These are phyloP conservation scores for Epichloe typhina DNA, from an alignment of 2,329 filamentous ascomycete genomes.

Conservation along the genomic window DNA sequence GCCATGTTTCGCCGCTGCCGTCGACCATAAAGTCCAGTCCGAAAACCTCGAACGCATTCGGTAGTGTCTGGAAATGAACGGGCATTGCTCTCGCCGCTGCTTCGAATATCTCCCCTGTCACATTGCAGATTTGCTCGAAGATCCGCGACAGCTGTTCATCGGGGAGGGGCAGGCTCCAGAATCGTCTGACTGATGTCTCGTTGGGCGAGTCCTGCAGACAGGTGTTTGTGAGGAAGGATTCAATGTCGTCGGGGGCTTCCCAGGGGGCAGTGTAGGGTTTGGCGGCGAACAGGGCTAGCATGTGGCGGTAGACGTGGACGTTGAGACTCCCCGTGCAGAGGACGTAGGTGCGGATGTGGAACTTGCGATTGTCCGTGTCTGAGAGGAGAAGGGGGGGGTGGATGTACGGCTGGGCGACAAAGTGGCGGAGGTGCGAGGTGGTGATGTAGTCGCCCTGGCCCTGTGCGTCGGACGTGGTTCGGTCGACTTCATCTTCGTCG, in stretches of 20 bases:
- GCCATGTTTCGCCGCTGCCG: constrained; percentile 46
- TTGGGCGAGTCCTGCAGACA: constrained; percentile 59
- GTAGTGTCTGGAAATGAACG: constrained; percentile 81
- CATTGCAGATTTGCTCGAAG: constrained; percentile 58
- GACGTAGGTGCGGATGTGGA: constrained; percentile 89
- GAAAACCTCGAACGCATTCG: constrained; percentile 84
- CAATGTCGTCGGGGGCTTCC: constrained; percentile 38
- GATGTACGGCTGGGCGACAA: constrained; percentile 91
- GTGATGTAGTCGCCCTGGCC: constrained; percentile 46
- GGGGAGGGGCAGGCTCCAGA: constrained; percentile 50
- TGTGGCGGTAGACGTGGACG: constrained; percentile 76
- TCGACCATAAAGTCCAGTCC: constrained; percentile 86
- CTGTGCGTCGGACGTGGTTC: constrained; percentile 10
- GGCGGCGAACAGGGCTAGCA: constrained; percentile 87
- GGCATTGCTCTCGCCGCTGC: constrained; percentile 74
- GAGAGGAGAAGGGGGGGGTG: constrained; percentile 63
- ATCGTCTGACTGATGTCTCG: constrained; percentile 56
- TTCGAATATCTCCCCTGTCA: constrained; percentile 71
- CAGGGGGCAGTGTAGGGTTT: constrained; percentile 57
- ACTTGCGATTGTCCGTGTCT: constrained; percentile 62
- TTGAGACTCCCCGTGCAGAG: constrained; percentile 65
- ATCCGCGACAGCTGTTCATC: constrained; percentile 46
- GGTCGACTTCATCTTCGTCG: constrained; percentile 42
- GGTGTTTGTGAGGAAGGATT: constrained; percentile 83
- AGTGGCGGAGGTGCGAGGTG: constrained; percentile 86